Evolutionary conservation across 768 basidiomycete species (phyloP).

Genomic region (Boletellus sp.): DNA sequence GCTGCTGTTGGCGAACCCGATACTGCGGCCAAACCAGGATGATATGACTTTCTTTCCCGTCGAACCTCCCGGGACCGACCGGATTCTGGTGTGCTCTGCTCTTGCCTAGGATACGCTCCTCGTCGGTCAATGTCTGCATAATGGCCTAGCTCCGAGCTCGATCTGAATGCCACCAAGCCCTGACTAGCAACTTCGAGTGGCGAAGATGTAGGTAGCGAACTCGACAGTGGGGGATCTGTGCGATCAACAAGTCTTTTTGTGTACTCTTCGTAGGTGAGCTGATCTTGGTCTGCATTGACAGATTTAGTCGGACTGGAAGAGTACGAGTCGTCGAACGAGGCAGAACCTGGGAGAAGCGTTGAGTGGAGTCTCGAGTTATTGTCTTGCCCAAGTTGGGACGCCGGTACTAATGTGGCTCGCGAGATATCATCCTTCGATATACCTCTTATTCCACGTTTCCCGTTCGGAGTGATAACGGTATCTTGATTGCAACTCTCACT

Average conservation of each 20-base stretch:
- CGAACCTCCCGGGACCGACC: constrained; percentile 48
- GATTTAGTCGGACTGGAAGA: constrained; percentile 56
- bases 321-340: constrained; percentile 23
- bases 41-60: constrained; percentile 59
- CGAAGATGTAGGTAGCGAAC: constrained; percentile 50
- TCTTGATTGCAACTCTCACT: constrained; percentile 50
- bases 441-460: constrained; percentile 38
- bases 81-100: constrained; percentile 52
- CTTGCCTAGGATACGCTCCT: constrained; percentile 29
- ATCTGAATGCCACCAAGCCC: constrained; percentile 40
- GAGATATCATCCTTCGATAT: constrained; percentile 60
- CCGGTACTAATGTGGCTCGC: constrained; percentile 50
- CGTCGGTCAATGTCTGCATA: constrained; percentile 61
- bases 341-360: constrained; percentile 30
- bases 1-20: constrained; percentile 43
- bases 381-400: constrained; percentile 55
- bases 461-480: constrained; percentile 16
- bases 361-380: constrained; percentile 55
- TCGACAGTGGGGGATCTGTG: constrained; percentile 60
- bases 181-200: constrained; percentile 37
- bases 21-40: constrained; percentile 52
- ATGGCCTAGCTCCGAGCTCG: constrained; percentile 81
- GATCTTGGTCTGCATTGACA: constrained; percentile 33
- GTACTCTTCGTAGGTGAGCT: constrained; percentile 20
- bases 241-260: constrained; percentile 44